Evolutionary conservation across 177 flowering plant species (phyloP).

Genomic region (Vitis hybrid): DNA sequence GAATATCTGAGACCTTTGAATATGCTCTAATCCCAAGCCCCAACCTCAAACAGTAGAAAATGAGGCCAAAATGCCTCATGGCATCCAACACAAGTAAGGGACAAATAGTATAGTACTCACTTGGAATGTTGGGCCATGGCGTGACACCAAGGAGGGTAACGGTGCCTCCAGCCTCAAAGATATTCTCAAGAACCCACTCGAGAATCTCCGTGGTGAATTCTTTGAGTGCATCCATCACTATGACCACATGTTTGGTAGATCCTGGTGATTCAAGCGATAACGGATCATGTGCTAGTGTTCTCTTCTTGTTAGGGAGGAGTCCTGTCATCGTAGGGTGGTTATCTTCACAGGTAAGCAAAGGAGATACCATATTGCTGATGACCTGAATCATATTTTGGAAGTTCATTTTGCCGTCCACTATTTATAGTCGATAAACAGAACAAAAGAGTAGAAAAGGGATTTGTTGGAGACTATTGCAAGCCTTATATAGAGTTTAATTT

Average conservation of each 20-base stretch:
- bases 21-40: too few species aligned
- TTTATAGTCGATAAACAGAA: too few species aligned
- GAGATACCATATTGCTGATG: not conserved
- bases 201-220: slow-evolving; percentile 38
- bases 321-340: not conserved
- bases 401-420: too few species aligned
- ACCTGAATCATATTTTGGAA: too few species aligned
- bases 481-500: too few species aligned
- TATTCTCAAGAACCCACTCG: slow-evolving; percentile 38
- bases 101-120: slow-evolving; percentile 20
- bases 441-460: too few species aligned
- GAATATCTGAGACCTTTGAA: too few species aligned
- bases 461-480: too few species aligned
- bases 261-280: not conserved
- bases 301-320: not conserved
- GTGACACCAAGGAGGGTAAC: slow-evolving; percentile 51
- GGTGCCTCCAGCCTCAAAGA: slow-evolving; percentile 23
- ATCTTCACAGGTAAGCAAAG: not conserved
- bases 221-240: slow-evolving; percentile 46
- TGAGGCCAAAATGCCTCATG: too few species aligned
- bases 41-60: too few species aligned
- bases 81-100: too few species aligned
- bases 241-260: slow-evolving; percentile 29
- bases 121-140: slow-evolving; percentile 63
- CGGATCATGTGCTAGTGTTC: not conserved